Evolutionary conservation across 2,329 filamentous ascomycete species (phyloP).

Genomic region (Hypoxylon sp.): DNA sequence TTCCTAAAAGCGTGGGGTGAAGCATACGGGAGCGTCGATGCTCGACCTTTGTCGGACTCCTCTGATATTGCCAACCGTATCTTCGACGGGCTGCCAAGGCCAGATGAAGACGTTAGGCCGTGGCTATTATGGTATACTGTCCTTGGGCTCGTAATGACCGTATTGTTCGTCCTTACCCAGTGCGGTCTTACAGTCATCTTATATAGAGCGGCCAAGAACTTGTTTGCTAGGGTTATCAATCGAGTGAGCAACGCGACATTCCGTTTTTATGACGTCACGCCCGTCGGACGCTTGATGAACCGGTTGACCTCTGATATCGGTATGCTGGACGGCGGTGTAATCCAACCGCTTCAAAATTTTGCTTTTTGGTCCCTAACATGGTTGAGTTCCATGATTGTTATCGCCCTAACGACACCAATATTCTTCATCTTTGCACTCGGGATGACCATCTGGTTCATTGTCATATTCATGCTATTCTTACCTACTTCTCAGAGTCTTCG

Average conservation of each 20-base stretch:
- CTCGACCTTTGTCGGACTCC: conserved; percentile 22
- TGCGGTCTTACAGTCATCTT: conserved; percentile 81
- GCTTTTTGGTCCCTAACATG: conserved; percentile 80
- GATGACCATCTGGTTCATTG: conserved; percentile 77
- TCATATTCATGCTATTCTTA: conserved; percentile 82
- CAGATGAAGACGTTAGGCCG: conserved; percentile 75
- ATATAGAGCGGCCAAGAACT: conserved; percentile 80
- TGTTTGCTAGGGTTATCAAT: conserved; percentile 81
- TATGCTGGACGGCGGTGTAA: conserved; percentile 89
- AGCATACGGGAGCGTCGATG: conserved; percentile 67
- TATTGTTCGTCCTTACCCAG: conserved; percentile 73
- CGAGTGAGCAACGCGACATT: conserved; percentile 86
- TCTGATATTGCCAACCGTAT: conserved; percentile 48
- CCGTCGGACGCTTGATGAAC: conserved; percentile 92
- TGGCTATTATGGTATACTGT: conserved; percentile 82
- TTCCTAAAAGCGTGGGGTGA: conserved; percentile 92
- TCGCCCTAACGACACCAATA: conserved; percentile 81
- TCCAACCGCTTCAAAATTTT: conserved; percentile 78
- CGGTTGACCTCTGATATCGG: conserved; percentile 91
- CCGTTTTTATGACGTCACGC: conserved; percentile 91
- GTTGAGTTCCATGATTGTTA: conserved; percentile 80
- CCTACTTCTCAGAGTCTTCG: conserved; percentile 87
- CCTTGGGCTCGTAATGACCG: conserved; percentile 73
- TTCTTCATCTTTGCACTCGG: conserved; percentile 80
- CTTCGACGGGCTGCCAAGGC: conserved; percentile 73